These are phyloP conservation scores for Xylona heveae DNA, from an alignment of 495 filamentous ascomycete species.

Conservation along the genomic window DNA sequence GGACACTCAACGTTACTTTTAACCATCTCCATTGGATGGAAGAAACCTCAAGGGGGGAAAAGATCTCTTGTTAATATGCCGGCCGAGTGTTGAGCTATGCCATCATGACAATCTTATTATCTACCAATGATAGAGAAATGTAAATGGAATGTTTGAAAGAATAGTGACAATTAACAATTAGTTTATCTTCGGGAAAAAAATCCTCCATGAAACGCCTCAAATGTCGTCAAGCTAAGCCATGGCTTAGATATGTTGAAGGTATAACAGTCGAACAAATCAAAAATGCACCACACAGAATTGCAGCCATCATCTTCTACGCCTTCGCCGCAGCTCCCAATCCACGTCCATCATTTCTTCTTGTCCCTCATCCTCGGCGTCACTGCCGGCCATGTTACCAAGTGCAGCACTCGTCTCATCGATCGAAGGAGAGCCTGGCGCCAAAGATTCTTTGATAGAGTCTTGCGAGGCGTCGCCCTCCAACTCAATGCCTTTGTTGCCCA, in stretches of 20 bases:
- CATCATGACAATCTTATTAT: no score
- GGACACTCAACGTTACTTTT: no score
- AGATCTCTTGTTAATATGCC: no score
- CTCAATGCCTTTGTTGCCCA: slow-evolving; percentile 39
- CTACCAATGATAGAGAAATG: background rate
- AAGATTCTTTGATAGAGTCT: background rate
- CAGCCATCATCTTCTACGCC: background rate
- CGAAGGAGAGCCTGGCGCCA: background rate
- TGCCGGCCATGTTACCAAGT: background rate
- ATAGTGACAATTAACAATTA: background rate
- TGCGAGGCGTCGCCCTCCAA: background rate
- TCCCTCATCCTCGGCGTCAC: background rate
- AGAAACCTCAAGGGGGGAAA: no score
- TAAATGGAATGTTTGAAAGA: background rate
- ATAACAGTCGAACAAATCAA: background rate
- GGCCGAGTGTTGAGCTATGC: no score
- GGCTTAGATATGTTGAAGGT: background rate
- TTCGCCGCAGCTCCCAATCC: slow-evolving; percentile 2
- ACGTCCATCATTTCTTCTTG: background rate
- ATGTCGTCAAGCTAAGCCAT: background rate
- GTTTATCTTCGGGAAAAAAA: background rate
- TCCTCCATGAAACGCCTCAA: background rate
- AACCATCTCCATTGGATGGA: no score
- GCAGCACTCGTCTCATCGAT: background rate
- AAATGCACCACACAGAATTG: background rate